A percentile compares a stretch with the other conserved stretches of the same genome.
Evolutionary conservation across 225 moss, liverwort and hornwort species (phyloP).

Genomic region (Pseudoscleropodium purum): DNA sequence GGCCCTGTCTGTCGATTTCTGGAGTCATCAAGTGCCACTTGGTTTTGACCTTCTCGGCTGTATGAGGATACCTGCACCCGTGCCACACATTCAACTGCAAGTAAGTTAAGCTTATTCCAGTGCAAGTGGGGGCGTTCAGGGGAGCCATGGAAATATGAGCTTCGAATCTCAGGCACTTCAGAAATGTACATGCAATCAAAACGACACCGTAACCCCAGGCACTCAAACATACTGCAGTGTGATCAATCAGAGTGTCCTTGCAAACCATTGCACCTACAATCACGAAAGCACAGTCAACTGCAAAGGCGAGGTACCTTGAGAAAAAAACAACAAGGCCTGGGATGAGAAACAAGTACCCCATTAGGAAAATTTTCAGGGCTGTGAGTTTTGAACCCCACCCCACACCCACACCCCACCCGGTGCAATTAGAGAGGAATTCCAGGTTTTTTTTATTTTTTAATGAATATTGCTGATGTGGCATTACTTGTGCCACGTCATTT

Average conservation of each 20-base stretch:
- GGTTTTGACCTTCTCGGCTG: neutral
- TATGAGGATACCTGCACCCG: neutral
- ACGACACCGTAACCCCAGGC: neutral
- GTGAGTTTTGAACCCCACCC: too few relatives aligned
- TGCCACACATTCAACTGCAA: neutral
- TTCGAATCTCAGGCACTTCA: neutral
- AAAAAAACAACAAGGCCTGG: neutral
- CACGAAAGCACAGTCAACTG: neutral
- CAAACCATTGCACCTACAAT: neutral
- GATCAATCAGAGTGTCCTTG: neutral
- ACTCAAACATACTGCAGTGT: neutral
- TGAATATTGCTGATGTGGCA: too few relatives aligned
- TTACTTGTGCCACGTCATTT: too few relatives aligned
- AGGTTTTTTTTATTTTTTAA: too few relatives aligned
- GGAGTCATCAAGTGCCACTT: neutral
- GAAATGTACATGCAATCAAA: neutral
- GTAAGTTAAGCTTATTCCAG: too few relatives aligned
- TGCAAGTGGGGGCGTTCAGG: neutral
- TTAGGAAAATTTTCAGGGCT: too few relatives aligned
- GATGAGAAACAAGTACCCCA: neutral
- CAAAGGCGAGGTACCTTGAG: neutral
- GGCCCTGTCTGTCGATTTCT: neutral
- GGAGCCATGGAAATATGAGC: neutral
- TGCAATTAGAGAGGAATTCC: too few relatives aligned
- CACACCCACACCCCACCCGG: too few relatives aligned